Conservation (phyloP, 2,329 filamentous ascomycete species). For the Ophiostoma sp. region DNA sequence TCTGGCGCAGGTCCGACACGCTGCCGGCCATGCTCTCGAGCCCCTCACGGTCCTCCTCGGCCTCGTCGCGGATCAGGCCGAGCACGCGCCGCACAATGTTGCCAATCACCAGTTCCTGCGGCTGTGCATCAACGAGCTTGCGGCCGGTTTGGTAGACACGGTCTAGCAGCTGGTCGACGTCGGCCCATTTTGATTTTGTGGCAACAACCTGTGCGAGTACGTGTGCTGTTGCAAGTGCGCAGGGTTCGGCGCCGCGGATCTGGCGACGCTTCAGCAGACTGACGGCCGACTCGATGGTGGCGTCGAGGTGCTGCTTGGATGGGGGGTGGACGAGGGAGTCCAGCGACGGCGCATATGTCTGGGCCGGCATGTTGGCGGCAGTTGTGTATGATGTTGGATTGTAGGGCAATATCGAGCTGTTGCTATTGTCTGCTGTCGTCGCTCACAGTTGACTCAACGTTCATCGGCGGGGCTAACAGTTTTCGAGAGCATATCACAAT, state of each 20-base stretch:
- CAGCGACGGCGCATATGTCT: constrained; percentile 64
- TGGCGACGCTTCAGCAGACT: constrained; percentile 87
- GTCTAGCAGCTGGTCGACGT: constrained; percentile 71
- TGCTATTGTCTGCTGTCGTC: neutral
- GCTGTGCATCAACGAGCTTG: constrained; percentile 74
- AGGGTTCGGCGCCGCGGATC: constrained; percentile 79
- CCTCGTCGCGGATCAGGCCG: constrained; percentile 85
- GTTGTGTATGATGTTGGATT: neutral
- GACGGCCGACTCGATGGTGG: constrained; percentile 69
- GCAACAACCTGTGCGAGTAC: constrained; percentile 83
- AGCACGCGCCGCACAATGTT: constrained; percentile 91
- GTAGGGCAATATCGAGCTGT: neutral
- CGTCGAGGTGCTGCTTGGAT: constrained; percentile 54
- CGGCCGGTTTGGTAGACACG: constrained; percentile 74
- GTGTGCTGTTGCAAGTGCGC: constrained; percentile 84
- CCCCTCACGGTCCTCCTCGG: constrained; percentile 68
- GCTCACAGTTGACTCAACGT: neutral
- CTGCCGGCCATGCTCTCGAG: constrained; percentile 37
- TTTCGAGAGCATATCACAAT: constrained; percentile 5
- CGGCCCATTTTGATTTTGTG: constrained; percentile 63
- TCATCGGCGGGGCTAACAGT: neutral
- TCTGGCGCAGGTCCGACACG: constrained; percentile 34
- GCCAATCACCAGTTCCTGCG: constrained; percentile 83
- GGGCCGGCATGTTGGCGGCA: constrained; percentile 47
- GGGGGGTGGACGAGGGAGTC: constrained; percentile 68